phyloP scores from a whole-genome alignment of 352 stramenopile genomes.

The Halophytophthora polymorphica region DNA sequence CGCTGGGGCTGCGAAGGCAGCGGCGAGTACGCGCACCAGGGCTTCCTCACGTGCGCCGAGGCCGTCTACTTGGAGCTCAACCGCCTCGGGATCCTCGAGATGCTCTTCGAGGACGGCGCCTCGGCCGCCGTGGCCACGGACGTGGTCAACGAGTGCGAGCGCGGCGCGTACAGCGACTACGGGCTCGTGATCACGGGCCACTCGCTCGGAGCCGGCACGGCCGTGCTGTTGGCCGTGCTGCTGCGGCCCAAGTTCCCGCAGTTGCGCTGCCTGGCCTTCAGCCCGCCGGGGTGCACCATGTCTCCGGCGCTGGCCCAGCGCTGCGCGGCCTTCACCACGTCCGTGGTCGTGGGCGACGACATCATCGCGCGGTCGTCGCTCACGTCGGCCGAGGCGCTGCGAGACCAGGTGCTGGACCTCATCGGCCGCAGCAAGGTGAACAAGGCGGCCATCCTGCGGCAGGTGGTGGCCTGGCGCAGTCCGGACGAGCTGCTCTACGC shows the following conservation, averaged over 20 bases:
- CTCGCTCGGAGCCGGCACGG: conserved; percentile 73
- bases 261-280: conserved; percentile 78
- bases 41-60: conserved; percentile 77
- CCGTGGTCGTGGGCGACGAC: conserved; percentile 80
- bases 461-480: conserved; percentile 75
- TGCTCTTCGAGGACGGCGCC: conserved; percentile 75
- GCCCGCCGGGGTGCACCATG: conserved; percentile 74
- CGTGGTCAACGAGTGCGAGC: conserved; percentile 57
- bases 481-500: conserved; percentile 69
- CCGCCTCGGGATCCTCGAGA: conserved; percentile 73
- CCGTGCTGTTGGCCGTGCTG: conserved; percentile 74
- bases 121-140: conserved; percentile 39
- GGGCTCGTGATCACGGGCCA: conserved; percentile 76
- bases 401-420: conserved; percentile 80
- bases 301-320: conserved; percentile 60
- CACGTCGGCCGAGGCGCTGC: conserved; percentile 67
- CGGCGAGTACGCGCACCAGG: conserved; percentile 79
- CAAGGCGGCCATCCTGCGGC: conserved; percentile 77
- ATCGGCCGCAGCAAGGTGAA: conserved; percentile 85
- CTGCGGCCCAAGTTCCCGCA: conserved; percentile 75
- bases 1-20: conserved; percentile 66
- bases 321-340: conserved; percentile 65
- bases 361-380: conserved; percentile 82
- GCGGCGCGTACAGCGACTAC: conserved; percentile 67
- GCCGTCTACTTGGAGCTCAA: conserved; percentile 72